Conservation (phyloP, 148 eudicot species). For the Nepenthes gracilis region DNA sequence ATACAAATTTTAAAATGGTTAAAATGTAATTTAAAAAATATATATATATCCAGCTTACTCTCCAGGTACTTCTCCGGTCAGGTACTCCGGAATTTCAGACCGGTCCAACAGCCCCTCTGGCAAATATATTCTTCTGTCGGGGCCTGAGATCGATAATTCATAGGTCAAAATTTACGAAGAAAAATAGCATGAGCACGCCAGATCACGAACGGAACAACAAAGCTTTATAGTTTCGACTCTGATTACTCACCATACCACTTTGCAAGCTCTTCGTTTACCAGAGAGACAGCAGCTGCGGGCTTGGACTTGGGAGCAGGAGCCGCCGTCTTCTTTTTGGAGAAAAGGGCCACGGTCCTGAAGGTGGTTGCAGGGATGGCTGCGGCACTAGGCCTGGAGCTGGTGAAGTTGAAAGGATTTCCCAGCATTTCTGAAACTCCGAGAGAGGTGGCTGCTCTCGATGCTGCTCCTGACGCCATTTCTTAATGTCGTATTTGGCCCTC, state of each 20-base stretch:
- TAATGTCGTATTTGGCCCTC: background rate
- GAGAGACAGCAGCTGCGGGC: constrained; percentile 22
- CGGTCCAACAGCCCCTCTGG: constrained; percentile 91
- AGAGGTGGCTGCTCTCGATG: constrained; percentile 46
- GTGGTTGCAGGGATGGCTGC: constrained; percentile 14
- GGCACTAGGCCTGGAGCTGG: constrained; percentile 12
- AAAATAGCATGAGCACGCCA: too few species aligned
- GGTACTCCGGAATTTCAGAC: constrained; percentile 85
- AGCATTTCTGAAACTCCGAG: constrained; percentile 60
- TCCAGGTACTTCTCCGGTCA: constrained; percentile 93
- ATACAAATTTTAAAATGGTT: background rate
- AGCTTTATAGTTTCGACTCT: background rate
- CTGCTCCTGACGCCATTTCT: constrained; percentile 66
- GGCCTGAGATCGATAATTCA: constrained; percentile 27
- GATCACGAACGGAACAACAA: too few species aligned
- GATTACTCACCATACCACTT: constrained; percentile 79
- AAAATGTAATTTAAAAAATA: background rate
- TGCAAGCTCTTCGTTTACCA: constrained; percentile 66
- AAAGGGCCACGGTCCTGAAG: constrained; percentile 55
- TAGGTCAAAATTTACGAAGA: background rate
- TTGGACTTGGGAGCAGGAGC: constrained; percentile 42
- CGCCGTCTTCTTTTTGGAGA: constrained; percentile 60
- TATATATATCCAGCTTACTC: constrained; percentile 42
- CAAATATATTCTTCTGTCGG: constrained; percentile 92
- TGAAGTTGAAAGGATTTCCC: constrained; percentile 44